Percentiles rank a stretch among this genome's conserved stretches.
These are phyloP conservation scores for Sporothrix phasma DNA, from an alignment of 2,329 filamentous ascomycete genomes.

Conservation along the genomic window DNA sequence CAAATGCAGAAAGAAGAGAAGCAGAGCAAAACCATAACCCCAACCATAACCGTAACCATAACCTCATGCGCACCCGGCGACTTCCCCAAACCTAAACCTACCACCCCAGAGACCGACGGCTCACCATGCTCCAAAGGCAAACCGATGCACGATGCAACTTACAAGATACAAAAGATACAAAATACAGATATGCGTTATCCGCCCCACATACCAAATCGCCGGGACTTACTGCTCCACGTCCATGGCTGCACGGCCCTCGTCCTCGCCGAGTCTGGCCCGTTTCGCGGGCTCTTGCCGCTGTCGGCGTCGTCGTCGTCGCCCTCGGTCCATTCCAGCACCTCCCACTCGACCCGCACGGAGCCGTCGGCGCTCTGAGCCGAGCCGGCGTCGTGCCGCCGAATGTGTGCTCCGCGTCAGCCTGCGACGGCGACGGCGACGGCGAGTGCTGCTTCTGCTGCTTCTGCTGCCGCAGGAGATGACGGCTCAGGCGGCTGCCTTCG, in stretches of 20 bases:
- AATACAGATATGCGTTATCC: not conserved
- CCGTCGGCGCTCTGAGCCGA: constrained; percentile 45
- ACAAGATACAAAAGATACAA: not conserved
- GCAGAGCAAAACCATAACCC: not conserved
- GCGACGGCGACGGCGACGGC: not conserved
- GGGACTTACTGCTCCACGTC: constrained; percentile 11
- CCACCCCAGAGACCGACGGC: not conserved
- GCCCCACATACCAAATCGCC: not conserved
- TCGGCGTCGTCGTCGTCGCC: constrained; percentile 24
- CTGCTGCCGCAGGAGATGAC: constrained; percentile 50
- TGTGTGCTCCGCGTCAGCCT: constrained; percentile 18
- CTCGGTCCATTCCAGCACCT: constrained; percentile 64
- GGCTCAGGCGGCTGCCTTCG: constrained; percentile 60
- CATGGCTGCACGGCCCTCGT: constrained; percentile 21
- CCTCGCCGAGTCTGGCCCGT: constrained; percentile 35
- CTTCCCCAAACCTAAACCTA: not conserved
- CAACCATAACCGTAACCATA: not conserved
- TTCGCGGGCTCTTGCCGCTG: constrained; percentile 34
- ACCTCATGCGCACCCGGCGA: not conserved
- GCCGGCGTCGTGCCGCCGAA: constrained; percentile 12
- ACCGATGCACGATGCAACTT: not conserved
- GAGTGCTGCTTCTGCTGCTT: constrained; percentile 36
- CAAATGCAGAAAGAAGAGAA: not conserved
- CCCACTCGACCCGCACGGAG: constrained; percentile 64
- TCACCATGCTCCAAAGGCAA: not conserved